phyloP scores from a whole-genome alignment of 1,284 basidiomycete species.

The Tylopilus sp. region DNA sequence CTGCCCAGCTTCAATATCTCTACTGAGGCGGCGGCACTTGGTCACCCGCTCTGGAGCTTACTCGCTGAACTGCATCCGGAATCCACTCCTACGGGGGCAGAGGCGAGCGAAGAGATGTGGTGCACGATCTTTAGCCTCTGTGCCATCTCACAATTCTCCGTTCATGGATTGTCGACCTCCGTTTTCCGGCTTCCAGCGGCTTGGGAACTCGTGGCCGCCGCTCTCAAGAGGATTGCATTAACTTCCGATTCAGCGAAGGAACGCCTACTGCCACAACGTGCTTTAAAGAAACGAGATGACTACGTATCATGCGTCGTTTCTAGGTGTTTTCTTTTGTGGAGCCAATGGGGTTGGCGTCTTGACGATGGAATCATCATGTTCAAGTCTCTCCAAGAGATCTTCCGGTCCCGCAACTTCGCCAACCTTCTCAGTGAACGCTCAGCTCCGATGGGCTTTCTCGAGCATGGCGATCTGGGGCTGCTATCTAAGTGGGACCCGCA shows the following conservation, averaged over 20 bases:
- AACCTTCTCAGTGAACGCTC: conserved; percentile 71
- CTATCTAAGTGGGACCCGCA: conserved; percentile 48
- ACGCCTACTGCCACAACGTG: conserved; percentile 33
- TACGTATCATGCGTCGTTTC: conserved; percentile 73
- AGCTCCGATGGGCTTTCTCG: conserved; percentile 78
- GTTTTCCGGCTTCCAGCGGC: conserved; percentile 49
- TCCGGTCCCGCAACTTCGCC: conserved; percentile 74
- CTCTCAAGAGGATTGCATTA: conserved; percentile 60
- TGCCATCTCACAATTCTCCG: conserved; percentile 75
- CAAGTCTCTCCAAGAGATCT: conserved; percentile 67
- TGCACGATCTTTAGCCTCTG: conserved; percentile 65
- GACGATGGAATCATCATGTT: conserved; percentile 58
- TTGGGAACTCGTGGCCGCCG: conserved; percentile 63
- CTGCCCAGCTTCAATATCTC: conserved; percentile 24
- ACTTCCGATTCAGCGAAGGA: conserved; percentile 51
- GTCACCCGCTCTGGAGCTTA: conserved; percentile 44
- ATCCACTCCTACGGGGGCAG: conserved; percentile 36
- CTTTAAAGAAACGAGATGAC: conserved; percentile 60
- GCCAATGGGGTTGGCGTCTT: conserved; percentile 73
- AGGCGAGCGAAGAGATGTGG: conserved; percentile 71
- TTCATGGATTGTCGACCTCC: conserved; percentile 54
- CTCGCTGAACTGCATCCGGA: conserved; percentile 39
- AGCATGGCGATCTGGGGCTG: conserved; percentile 52
- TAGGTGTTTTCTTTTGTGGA: conserved; percentile 68
- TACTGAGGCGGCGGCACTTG: conserved; percentile 19